These are phyloP conservation scores for Microbotryum intermedium DNA, from an alignment of 1,284 basidiomycete genomes.

Conservation along the genomic window DNA sequence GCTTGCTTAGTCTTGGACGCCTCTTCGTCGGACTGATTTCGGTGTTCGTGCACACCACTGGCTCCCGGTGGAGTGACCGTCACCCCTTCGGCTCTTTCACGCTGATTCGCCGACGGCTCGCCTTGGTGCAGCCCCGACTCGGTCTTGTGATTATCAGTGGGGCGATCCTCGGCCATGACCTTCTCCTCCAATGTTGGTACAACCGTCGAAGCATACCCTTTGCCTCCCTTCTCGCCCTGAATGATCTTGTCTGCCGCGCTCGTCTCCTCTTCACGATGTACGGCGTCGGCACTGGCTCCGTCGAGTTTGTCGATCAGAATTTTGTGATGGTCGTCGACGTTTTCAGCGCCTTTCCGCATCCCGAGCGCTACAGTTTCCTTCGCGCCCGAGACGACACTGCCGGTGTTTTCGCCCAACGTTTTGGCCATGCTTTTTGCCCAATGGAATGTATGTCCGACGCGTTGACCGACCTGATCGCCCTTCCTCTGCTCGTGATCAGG, in stretches of 20 bases:
- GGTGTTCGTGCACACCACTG: conserved; percentile 4
- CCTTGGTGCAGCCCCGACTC: conserved; percentile 6
- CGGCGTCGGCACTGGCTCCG: neutral
- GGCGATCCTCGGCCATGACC: conserved; percentile 45
- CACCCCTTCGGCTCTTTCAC: conserved; percentile 30
- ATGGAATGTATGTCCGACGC: conserved; percentile 2
- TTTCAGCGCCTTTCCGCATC: conserved; percentile 5
- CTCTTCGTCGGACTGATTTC: neutral
- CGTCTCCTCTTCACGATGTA: neutral
- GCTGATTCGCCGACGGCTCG: conserved; percentile 18
- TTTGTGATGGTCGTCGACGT: neutral
- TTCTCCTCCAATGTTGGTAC: conserved; percentile 68
- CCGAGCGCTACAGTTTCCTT: conserved; percentile 12
- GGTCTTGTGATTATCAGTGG: neutral
- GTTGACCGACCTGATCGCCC: conserved; percentile 3
- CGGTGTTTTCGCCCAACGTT: conserved; percentile 4
- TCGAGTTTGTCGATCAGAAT: neutral
- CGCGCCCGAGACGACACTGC: neutral
- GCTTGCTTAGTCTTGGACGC: conserved; percentile 2
- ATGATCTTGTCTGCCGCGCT: conserved; percentile 5
- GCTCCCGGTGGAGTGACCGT: neutral
- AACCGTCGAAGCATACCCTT: conserved; percentile 55
- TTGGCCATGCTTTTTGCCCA: conserved; percentile 9
- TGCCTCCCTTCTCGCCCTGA: conserved; percentile 12
- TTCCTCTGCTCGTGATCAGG: conserved; percentile 61